Base-by-base conservation (phyloP, 192 early-diverging fungal genomes). In the Entrophospora sp. region DNA sequence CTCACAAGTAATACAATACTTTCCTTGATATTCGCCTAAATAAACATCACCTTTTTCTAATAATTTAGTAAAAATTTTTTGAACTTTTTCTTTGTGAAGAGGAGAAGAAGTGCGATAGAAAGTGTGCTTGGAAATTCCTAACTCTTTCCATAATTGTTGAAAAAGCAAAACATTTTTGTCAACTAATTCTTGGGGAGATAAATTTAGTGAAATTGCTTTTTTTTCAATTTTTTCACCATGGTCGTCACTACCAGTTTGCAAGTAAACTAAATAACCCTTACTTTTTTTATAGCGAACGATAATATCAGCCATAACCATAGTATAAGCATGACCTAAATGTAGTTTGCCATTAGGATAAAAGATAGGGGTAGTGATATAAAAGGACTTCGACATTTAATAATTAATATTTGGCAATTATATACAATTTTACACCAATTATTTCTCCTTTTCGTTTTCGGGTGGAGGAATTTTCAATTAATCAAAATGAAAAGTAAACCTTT, bases 271-370 rank as follows among this genome's bases (percentile, higher is more conserved):
- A 51, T 51, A 51, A 51, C 49, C 49, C 2, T 24, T 14, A 51
- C 49, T 51, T 51, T 51, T 51, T 51, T 51, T 51, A 24, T 51
- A 51, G 49, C 49, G 49, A 51, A 30, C 18, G 12, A 51, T 51
- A 22, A 51, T 51, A 51, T 51, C 49, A 4, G 49, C 2, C 49
- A 51, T 51, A 28, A 51, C 10, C 49, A 51, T 51, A 10, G 49
- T 2, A 30, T 51, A 51, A 24, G 49, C 49, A 22, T 51, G 49
- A 12, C 49, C 49, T 51, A 51, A 51, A 24, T 51, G 49, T 51
- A 51, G 24, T 13, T 22, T 14, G 49, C 2, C 49, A 30, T 51
- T 51, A 3, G 49, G 49, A 12, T 51, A 51, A 30, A 51, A 51
- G 24, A 51, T 51, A 51, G 49, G 49, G 5, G 49, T 51, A 12